Conservation (phyloP, 345 rosid genomes). For the Acer yangbiense region DNA sequence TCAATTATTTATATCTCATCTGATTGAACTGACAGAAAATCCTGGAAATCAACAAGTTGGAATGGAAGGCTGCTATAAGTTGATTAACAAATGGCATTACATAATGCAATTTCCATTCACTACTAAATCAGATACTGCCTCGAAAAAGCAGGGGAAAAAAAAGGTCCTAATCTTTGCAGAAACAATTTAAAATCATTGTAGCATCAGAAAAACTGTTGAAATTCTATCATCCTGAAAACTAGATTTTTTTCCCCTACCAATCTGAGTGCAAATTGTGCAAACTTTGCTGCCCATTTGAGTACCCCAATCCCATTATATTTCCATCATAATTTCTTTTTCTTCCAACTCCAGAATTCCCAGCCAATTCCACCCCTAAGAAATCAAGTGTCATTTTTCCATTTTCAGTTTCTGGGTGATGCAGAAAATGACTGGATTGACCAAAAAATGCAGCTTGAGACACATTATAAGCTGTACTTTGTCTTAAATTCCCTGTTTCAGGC, state of each 20-base stretch:
- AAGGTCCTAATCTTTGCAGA: background rate
- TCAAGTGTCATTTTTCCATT: constrained; percentile 46
- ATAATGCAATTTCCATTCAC: background rate
- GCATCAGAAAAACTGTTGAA: background rate
- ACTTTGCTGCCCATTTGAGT: constrained; percentile 26
- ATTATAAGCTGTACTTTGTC: background rate
- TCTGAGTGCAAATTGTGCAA: constrained; percentile 37
- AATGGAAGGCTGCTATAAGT: constrained; percentile 1
- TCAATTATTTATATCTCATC: no score
- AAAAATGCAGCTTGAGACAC: constrained; percentile 23
- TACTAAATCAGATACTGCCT: background rate
- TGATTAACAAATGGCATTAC: background rate
- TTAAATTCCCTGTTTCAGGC: constrained; percentile 18
- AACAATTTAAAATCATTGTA: constrained; percentile 6
- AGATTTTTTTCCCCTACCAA: constrained; percentile 27
- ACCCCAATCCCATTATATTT: constrained; percentile 24
- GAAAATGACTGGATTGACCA: constrained; percentile 22
- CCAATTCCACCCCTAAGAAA: constrained; percentile 53
- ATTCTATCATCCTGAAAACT: background rate
- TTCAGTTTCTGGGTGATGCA: constrained; percentile 24
- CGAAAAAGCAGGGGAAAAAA: background rate
- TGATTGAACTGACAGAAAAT: background rate
- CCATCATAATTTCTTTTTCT: constrained; percentile 29
- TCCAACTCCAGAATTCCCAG: constrained; percentile 26
- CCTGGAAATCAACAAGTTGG: background rate